phyloP scores from a whole-genome alignment of 2,329 filamentous ascomycete species.

The Coniochaeta sp. region DNA sequence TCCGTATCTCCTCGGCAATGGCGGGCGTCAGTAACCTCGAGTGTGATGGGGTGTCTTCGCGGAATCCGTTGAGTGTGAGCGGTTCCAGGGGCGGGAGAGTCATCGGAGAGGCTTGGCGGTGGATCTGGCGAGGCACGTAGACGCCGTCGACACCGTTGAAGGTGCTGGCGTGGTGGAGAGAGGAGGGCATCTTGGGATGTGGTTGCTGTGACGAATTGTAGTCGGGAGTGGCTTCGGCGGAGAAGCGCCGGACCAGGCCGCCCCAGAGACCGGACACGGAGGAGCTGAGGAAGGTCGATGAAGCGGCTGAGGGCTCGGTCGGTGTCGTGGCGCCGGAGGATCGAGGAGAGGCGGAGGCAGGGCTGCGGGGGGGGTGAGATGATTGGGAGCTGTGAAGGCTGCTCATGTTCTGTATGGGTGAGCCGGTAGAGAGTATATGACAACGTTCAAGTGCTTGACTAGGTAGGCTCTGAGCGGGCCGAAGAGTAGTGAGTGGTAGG shows the following conservation, averaged over 20 bases:
- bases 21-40: slow-evolving; percentile 63
- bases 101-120: slow-evolving; percentile 67
- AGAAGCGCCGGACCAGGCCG: slow-evolving; percentile 63
- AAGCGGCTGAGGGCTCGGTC: slow-evolving; percentile 15
- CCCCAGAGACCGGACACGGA: slow-evolving; percentile 40
- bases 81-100: slow-evolving; percentile 85
- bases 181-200: slow-evolving; percentile 7
- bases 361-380: slow-evolving; percentile 8
- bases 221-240: slow-evolving; percentile 36
- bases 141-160: slow-evolving; percentile 47
- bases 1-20: slow-evolving; percentile 86
- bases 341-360: slow-evolving; percentile 15
- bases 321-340: slow-evolving; percentile 21
- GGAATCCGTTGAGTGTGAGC: slow-evolving; percentile 62
- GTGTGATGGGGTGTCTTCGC: slow-evolving; percentile 47
- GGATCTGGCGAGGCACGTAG: slow-evolving; percentile 46
- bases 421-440: too few species aligned
- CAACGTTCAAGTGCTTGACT: too few species aligned
- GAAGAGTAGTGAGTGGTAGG: too few species aligned
- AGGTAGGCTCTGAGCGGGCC: too few species aligned
- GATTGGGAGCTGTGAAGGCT: slow-evolving; percentile 9
- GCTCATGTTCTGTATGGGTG: slow-evolving; percentile 15
- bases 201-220: slow-evolving; percentile 12
- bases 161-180: slow-evolving; percentile 16
- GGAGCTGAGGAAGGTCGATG: slow-evolving; percentile 20